Base-by-base conservation (phyloP, 495 filamentous ascomycete genomes). In the Annulohypoxylon nitens region DNA sequence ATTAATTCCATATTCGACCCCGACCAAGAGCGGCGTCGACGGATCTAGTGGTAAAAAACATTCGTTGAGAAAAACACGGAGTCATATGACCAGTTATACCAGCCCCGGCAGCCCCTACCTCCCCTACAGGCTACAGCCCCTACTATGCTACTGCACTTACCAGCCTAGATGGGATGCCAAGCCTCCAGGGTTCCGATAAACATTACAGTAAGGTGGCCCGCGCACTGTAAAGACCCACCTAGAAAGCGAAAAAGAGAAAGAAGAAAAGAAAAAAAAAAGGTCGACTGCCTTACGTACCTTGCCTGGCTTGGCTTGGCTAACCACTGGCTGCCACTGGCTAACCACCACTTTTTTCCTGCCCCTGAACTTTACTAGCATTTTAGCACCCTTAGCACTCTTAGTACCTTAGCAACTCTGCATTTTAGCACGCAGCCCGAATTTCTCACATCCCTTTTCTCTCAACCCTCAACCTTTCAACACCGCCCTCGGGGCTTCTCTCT, bases 61-160 rank as follows among this genome's bases (percentile, higher is more conserved):
- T 61, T 23, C 9, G 26, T 36, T 59, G 26, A 70, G 48, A 70
- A 61, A 61, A 65, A 61, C n/a, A 34, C 43, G 12, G 50, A 45
- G 45, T 72, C 59, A 72, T 64, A 72, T 72, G 69, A 69, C 58
- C 59, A 67, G 50, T 58, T 67, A 67, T 36, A 62, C 45, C 60
- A 34, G 55, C 45, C 16, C 30, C 30, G 3, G 5, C 30, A 18
- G 43, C 43, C 43, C 11, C 9, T 39, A 39, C 36, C 36, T 10
- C 20, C 20, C 20, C 20, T 23, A 23, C 20, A 23, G 9, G 0
- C 20, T 23, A 23, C 20, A 23, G 9, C 36, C 11, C 36, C 36
- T 12, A 39, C 9, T 12, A 2, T 7, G 36, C 20, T 39, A 39
- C 36, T 10, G 36, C 5, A 7, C 43, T 2, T 16, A 47, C 58